These are phyloP conservation scores for Pseudonitzschia pungens DNA, from an alignment of 108 stramenopile species.

Conservation along the genomic window DNA sequence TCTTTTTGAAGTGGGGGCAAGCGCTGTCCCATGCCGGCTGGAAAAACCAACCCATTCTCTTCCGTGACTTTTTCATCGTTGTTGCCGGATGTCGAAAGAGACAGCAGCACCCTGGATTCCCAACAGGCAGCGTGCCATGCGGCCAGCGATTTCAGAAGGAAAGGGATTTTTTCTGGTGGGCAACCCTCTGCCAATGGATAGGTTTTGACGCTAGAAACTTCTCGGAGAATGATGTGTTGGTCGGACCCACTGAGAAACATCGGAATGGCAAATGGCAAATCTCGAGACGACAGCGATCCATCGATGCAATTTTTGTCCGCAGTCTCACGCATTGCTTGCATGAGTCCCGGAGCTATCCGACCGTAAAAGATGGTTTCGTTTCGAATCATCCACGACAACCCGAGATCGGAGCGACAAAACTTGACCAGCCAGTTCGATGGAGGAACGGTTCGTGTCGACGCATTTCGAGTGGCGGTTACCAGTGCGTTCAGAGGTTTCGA, in stretches of 20 bases:
- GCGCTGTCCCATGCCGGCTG: slow-evolving; percentile 29
- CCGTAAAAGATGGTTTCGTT: slow-evolving; percentile 23
- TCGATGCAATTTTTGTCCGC: neutral
- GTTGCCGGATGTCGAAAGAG: neutral
- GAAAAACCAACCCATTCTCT: neutral
- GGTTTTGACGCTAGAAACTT: neutral
- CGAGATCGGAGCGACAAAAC: slow-evolving; percentile 25
- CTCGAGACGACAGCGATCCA: neutral
- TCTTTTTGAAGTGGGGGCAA: slow-evolving; percentile 19
- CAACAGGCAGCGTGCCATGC: slow-evolving; percentile 20
- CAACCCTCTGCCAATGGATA: slow-evolving; percentile 19
- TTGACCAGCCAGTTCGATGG: slow-evolving; percentile 23
- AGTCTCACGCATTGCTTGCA: neutral
- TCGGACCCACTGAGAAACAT: slow-evolving; percentile 15
- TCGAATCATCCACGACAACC: slow-evolving; percentile 29
- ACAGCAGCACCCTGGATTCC: neutral
- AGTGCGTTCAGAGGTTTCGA: neutral
- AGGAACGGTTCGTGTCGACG: neutral
- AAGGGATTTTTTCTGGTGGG: slow-evolving; percentile 19
- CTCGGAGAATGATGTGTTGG: slow-evolving; percentile 12
- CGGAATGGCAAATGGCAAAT: slow-evolving; percentile 20
- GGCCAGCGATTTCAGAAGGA: slow-evolving; percentile 14
- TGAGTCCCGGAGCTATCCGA: neutral
- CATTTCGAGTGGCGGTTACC: neutral
- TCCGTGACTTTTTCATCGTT: neutral